Percentiles rank a stretch among this genome's conserved stretches.
Conservation (phyloP, 176 grass and related monocot genomes). For the Musa itinerans region DNA sequence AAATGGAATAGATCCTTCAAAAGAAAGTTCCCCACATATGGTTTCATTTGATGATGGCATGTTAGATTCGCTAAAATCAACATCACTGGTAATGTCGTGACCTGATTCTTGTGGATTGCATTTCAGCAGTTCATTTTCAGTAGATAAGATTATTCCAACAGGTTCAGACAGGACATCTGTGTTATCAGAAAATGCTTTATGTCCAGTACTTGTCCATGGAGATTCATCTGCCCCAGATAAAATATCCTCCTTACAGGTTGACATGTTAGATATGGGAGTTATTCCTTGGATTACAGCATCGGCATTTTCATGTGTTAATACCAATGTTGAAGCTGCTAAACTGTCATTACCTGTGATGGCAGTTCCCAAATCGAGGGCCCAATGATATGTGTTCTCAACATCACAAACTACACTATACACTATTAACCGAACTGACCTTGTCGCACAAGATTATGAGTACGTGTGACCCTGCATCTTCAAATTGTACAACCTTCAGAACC, state of each 20-base stretch:
- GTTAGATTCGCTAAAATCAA: not conserved
- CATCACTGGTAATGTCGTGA: not conserved
- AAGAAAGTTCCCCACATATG: not conserved
- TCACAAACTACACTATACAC: too few relatives aligned
- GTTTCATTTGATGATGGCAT: not conserved
- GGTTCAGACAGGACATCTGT: not conserved
- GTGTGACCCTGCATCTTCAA: too few relatives aligned
- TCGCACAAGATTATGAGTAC: too few relatives aligned
- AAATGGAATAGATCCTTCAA: not conserved
- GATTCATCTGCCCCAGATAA: too few relatives aligned
- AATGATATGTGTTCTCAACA: too few relatives aligned
- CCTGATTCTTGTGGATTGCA: not conserved
- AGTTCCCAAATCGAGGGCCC: slow-evolving; percentile 8
- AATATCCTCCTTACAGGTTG: too few relatives aligned
- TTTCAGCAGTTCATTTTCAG: not conserved
- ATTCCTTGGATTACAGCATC: too few relatives aligned
- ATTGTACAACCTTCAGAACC: too few relatives aligned
- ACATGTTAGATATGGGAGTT: too few relatives aligned
- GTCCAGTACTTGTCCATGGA: too few relatives aligned
- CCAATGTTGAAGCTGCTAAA: slow-evolving; percentile 8
- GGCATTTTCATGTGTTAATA: too few relatives aligned
- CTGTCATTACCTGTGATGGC: slow-evolving; percentile 23
- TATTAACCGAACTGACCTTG: too few relatives aligned
- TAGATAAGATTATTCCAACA: not conserved
- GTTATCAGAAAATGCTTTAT: not conserved